phyloP scores from a whole-genome alignment of 2,329 filamentous ascomycete genomes.

The Botrytis byssoidea region DNA sequence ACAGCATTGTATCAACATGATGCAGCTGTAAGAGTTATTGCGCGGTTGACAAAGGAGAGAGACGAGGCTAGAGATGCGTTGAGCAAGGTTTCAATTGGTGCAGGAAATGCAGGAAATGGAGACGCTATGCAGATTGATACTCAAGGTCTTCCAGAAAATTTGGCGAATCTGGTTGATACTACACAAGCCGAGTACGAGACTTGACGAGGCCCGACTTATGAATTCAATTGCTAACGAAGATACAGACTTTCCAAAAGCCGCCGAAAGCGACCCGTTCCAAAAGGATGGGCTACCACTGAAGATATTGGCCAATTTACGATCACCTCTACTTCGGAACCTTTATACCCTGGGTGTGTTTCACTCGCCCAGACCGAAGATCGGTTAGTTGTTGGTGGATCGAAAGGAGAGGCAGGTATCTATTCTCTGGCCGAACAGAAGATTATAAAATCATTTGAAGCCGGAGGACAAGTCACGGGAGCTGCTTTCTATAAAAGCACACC shows the following conservation, averaged over 20 bases:
- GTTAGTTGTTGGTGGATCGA: slow-evolving; percentile 60
- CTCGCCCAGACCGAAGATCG: slow-evolving; percentile 62
- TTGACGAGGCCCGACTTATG: not conserved
- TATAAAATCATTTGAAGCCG: slow-evolving; percentile 43
- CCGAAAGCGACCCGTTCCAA: slow-evolving; percentile 83
- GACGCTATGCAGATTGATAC: slow-evolving; percentile 94
- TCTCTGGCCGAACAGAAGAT: slow-evolving; percentile 75
- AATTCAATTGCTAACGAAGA: slow-evolving; percentile 25
- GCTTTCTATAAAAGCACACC: slow-evolving; percentile 45
- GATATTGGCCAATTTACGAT: slow-evolving; percentile 61
- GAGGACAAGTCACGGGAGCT: slow-evolving; percentile 55
- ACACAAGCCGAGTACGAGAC: slow-evolving; percentile 72
- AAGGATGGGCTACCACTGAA: slow-evolving; percentile 79
- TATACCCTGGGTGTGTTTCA: slow-evolving; percentile 58
- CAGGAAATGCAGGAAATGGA: slow-evolving; percentile 54
- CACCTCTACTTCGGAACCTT: slow-evolving; percentile 51
- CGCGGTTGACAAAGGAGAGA: slow-evolving; percentile 82
- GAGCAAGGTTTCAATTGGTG: slow-evolving; percentile 76
- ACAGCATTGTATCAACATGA: slow-evolving; percentile 96
- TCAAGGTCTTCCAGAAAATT: slow-evolving; percentile 68
- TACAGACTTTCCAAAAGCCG: slow-evolving; percentile 78
- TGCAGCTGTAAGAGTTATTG: slow-evolving; percentile 93
- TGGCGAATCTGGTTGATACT: slow-evolving; percentile 72
- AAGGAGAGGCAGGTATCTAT: slow-evolving; percentile 70
- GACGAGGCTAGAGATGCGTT: slow-evolving; percentile 90